A percentile compares a stretch with the other conserved stretches of the same genome.
These are phyloP conservation scores for Yamadazyma triangularis DNA, from an alignment of 1,139 yeast genomes.

Conservation along the genomic window DNA sequence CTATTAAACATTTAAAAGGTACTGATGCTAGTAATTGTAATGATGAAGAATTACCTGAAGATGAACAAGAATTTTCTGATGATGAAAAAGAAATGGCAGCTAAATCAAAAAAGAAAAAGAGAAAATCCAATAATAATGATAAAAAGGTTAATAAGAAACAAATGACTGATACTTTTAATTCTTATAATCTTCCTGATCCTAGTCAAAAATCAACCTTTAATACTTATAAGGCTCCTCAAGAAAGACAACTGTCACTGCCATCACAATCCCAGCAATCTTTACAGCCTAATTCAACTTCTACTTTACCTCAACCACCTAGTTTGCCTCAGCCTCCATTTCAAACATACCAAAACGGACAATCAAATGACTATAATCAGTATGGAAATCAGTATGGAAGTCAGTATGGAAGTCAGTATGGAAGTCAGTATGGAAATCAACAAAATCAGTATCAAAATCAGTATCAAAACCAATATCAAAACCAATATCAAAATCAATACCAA, in stretches of 20 bases:
- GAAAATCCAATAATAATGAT: conserved; percentile 37
- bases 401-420: conserved; percentile 2
- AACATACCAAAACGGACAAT: conserved; percentile 2
- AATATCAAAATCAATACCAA: conserved; percentile 7
- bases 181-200: background rate
- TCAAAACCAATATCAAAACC: conserved; percentile 8
- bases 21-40: conserved; percentile 93
- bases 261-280: conserved; percentile 2
- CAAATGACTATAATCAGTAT: background rate
- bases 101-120: conserved; percentile 57
- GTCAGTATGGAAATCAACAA: conserved; percentile 6
- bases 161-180: background rate
- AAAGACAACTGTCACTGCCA: conserved; percentile 5
- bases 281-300: background rate
- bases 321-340: conserved; percentile 1
- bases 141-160: conserved; percentile 7
- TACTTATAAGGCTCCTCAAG: background rate
- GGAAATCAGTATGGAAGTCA: background rate
- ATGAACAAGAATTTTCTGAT: conserved; percentile 92
- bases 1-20: conserved; percentile 68
- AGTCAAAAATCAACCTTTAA: conserved; percentile 1
- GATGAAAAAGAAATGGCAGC: conserved; percentile 74
- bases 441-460: conserved; percentile 4
- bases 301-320: background rate
- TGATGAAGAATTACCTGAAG: conserved; percentile 91